A percentile compares a stretch with the other conserved stretches of the same genome.
Conservation (phyloP, 495 filamentous ascomycete species). For the Podospora pseudoanserina region DNA sequence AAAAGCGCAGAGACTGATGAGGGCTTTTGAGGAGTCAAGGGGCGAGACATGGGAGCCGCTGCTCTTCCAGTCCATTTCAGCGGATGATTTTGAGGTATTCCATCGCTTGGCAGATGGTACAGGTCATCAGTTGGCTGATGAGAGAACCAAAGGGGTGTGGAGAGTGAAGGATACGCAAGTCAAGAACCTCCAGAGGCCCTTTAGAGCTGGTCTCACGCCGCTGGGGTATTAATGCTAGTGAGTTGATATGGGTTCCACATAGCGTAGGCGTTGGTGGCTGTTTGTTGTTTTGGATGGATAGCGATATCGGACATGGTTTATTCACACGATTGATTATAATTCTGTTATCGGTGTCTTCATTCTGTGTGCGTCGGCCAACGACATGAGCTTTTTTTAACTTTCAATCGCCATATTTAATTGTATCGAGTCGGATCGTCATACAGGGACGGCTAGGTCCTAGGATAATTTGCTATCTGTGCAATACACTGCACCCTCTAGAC, state of each 20-base stretch:
- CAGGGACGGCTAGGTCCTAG: too few relatives aligned
- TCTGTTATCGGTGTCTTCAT: too few relatives aligned
- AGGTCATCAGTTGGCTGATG: slow-evolving; percentile 21
- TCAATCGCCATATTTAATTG: too few relatives aligned
- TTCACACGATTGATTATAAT: background rate
- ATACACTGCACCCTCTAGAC: background rate
- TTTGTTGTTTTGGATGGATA: background rate
- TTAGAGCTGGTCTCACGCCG: slow-evolving; percentile 29
- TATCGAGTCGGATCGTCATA: too few relatives aligned
- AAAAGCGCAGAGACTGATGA: slow-evolving; percentile 53
- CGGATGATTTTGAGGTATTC: slow-evolving; percentile 28
- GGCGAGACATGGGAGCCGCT: slow-evolving; percentile 59
- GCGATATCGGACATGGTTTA: background rate
- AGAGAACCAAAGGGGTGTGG: slow-evolving; percentile 38
- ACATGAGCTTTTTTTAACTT: too few relatives aligned
- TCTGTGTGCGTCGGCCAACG: too few relatives aligned
- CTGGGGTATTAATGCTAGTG: slow-evolving; percentile 22
- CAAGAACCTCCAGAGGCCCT: slow-evolving; percentile 25
- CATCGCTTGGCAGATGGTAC: slow-evolving; percentile 24
- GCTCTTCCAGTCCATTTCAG: slow-evolving; percentile 29
- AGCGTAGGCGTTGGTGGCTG: slow-evolving; percentile 18
- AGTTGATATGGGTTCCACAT: slow-evolving; percentile 7
- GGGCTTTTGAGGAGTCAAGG: slow-evolving; percentile 56
- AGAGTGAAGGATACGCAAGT: slow-evolving; percentile 22
- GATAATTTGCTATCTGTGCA: background rate